Conservation (phyloP, 2,329 filamentous ascomycete genomes). For the Xylariaceae sp. region DNA sequence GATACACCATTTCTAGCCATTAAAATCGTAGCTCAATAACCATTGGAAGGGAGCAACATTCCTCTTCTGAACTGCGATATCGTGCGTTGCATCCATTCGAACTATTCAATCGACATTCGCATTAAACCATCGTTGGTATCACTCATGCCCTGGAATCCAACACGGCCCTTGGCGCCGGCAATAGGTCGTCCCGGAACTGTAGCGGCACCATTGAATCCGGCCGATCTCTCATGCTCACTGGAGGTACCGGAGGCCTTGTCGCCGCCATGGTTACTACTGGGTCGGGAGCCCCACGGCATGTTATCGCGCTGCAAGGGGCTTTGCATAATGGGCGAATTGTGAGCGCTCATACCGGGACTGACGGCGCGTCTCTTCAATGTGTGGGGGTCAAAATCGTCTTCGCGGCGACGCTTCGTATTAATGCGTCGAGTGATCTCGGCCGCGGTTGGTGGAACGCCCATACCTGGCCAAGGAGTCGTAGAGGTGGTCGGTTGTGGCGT, state of each 20-base stretch:
- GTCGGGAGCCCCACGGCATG: slow-evolving; percentile 66
- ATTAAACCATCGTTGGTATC: slow-evolving; percentile 94
- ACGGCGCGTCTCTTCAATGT: slow-evolving; percentile 90
- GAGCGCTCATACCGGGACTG: slow-evolving; percentile 82
- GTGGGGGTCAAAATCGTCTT: slow-evolving; percentile 83
- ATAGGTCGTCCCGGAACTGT: slow-evolving; percentile 39
- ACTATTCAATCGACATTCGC: slow-evolving; percentile 91
- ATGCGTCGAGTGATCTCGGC: slow-evolving; percentile 74
- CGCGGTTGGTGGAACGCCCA: slow-evolving; percentile 53
- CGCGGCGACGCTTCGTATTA: slow-evolving; percentile 75
- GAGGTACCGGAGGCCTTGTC: slow-evolving; percentile 46
- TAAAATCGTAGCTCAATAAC: neutral
- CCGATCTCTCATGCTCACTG: slow-evolving; percentile 44
- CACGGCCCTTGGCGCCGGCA: slow-evolving; percentile 51
- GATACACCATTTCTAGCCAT: neutral
- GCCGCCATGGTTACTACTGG: slow-evolving; percentile 54
- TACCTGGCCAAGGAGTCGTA: slow-evolving; percentile 29
- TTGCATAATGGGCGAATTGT: slow-evolving; percentile 84
- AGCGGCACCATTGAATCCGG: slow-evolving; percentile 17
- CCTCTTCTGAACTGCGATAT: neutral
- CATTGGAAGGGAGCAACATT: neutral
- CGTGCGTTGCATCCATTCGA: no score
- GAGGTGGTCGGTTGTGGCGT: slow-evolving; percentile 35
- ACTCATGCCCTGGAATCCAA: slow-evolving; percentile 87
- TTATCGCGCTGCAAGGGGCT: slow-evolving; percentile 71